Conservation (phyloP, 2,329 filamentous ascomycete species). For the Cladophialophora exuberans region DNA sequence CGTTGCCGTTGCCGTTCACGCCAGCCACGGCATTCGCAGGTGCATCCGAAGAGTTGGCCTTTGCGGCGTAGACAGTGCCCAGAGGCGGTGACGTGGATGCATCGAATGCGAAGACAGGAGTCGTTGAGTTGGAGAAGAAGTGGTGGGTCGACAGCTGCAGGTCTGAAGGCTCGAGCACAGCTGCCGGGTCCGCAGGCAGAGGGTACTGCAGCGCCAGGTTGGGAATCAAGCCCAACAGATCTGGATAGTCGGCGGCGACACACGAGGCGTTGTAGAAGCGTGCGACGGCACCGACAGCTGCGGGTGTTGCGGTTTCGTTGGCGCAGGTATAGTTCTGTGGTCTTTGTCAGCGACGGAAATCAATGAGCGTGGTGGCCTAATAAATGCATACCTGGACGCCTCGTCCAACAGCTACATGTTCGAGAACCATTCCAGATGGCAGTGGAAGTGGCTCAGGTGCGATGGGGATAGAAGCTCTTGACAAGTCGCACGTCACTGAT, state of each 20-base stretch:
- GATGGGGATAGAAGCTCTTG: conserved; percentile 40
- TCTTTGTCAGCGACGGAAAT: not conserved
- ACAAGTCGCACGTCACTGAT: conserved; percentile 39
- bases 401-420: conserved; percentile 82
- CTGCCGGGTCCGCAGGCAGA: conserved; percentile 46
- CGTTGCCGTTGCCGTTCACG: conserved; percentile 59
- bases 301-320: conserved; percentile 62
- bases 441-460: conserved; percentile 63
- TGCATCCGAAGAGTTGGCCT: conserved; percentile 64
- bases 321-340: conserved; percentile 90
- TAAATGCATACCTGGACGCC: conserved; percentile 63
- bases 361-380: not conserved
- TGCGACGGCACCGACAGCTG: conserved; percentile 73
- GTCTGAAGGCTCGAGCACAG: conserved; percentile 56
- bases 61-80: conserved; percentile 65
- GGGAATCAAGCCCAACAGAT: conserved; percentile 67
- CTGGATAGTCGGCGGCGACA: conserved; percentile 69
- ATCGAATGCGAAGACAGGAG: conserved; percentile 80
- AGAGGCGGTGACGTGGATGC: conserved; percentile 48
- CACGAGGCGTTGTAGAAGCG: conserved; percentile 88
- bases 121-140: conserved; percentile 72
- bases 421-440: conserved; percentile 65
- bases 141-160: conserved; percentile 74
- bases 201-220: conserved; percentile 70
- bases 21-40: conserved; percentile 64